phyloP scores from a whole-genome alignment of 768 basidiomycete species.

The Agrocybe chaxingu region DNA sequence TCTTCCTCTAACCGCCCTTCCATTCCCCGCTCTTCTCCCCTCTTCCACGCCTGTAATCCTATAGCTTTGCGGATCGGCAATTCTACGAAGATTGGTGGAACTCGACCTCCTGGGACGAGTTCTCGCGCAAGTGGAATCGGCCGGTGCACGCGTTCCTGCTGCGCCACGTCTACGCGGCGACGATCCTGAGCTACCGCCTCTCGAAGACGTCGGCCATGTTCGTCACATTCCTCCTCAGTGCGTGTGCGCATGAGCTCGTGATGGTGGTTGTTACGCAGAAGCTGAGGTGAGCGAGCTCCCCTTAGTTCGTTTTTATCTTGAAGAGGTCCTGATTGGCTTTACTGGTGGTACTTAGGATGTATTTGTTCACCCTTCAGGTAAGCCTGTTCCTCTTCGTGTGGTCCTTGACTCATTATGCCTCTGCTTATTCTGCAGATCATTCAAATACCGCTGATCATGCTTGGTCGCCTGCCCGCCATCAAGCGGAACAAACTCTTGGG shows the following conservation, averaged over 20 bases:
- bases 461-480: slow-evolving; percentile 74
- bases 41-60: slow-evolving; percentile 3
- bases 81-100: slow-evolving; percentile 99
- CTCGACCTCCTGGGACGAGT: slow-evolving; percentile 95
- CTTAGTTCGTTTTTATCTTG: neutral
- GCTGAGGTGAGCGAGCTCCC: slow-evolving; percentile 55
- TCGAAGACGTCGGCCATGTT: slow-evolving; percentile 84
- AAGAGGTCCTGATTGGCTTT: neutral
- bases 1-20: neutral
- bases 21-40: neutral
- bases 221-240: slow-evolving; percentile 88
- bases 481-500: slow-evolving; percentile 80
- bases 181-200: slow-evolving; percentile 73
- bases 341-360: slow-evolving; percentile 50
- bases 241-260: slow-evolving; percentile 88
- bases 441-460: slow-evolving; percentile 87
- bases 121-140: slow-evolving; percentile 98
- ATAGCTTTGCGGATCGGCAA: slow-evolving; percentile 91
- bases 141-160: slow-evolving; percentile 93
- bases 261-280: slow-evolving; percentile 96
- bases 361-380: slow-evolving; percentile 77
- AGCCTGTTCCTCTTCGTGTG: slow-evolving; percentile 12
- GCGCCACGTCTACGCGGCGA: slow-evolving; percentile 91
- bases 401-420: slow-evolving; percentile 2
- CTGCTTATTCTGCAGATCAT: slow-evolving; percentile 50